Evolutionary conservation across 805 yeast species (phyloP), one percentile per base, ranked within the genome.

Genomic region (Suhomyces tanzawaensis): DNA sequence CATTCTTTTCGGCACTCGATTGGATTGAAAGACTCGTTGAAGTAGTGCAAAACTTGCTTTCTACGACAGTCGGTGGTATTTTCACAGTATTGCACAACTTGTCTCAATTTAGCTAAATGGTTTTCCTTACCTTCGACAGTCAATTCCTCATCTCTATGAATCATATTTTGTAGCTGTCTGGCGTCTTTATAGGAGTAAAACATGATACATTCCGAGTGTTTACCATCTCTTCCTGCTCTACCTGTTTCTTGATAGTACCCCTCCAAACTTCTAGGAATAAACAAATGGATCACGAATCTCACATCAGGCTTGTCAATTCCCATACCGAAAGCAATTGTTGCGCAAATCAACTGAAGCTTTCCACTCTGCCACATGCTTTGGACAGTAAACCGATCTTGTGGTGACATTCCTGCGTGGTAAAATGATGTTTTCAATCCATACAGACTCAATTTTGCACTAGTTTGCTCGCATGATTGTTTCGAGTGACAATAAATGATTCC

Each of bases 221-320:
- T 64, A 0, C 99, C 98, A 65, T 93, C 99, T 65, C 99, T 77
- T 4, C 99, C 99, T 3, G 98, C 99, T 62, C 99, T 79, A 6
- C 99, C 99, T 1, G 98, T 90, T 58, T 93, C 99, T 61, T 93
- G 99, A 53, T 93, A 93, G 59, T 93, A 93, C 0, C 97, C 98
- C 62, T 93, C 99, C 46, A 93, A 68, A 37, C 88, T 86, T 51
- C 96, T 69, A 0, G 99, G 97, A 18, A 93, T 64, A 4, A 93
- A 85, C 46, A 83, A 72, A 63, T 93, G 99, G 29, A 87, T 79
- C 3, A 93, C 98, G 66, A 74, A 90, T 32, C 99, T 69, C 9
- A 93, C 99, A 61, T 93, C 95, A 0, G 96, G 85, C 58, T 93
- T 93, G 63, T 93, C 99, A 40, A 93, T 91, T 33, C 99, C 99